Percentiles rank a stretch among this genome's conserved stretches.
Evolutionary conservation across 257 asterid genomes (phyloP).

Genomic region (Ajuga chamaepitys): DNA sequence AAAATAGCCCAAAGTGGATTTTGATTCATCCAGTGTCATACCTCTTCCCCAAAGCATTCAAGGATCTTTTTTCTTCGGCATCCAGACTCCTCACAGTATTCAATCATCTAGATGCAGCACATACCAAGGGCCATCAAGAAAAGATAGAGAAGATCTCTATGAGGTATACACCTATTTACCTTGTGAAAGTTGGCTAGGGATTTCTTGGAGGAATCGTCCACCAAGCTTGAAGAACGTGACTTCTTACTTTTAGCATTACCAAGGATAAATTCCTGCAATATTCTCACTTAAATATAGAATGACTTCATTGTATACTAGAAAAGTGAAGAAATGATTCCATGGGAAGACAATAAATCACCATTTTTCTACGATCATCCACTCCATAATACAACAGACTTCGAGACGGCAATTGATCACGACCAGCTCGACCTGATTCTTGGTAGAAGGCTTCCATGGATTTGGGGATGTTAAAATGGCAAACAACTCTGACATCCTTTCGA

Average conservation of each 20-base stretch:
- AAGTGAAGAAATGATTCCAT: not conserved
- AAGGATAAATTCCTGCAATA: slow-evolving; percentile 73
- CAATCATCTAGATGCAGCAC: slow-evolving; percentile 61
- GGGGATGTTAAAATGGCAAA: slow-evolving; percentile 91
- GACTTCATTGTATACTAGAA: not conserved
- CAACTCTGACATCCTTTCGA: slow-evolving; percentile 88
- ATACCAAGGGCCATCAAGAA: slow-evolving; percentile 16
- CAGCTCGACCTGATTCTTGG: slow-evolving; percentile 99
- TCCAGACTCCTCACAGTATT: slow-evolving; percentile 71
- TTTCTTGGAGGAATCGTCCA: slow-evolving; percentile 58
- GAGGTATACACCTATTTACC: slow-evolving; percentile 31
- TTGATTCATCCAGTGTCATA: slow-evolving; percentile 14
- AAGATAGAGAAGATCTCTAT: not conserved
- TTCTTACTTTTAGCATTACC: slow-evolving; percentile 55
- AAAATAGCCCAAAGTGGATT: slow-evolving; percentile 5
- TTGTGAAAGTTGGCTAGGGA: slow-evolving; percentile 56
- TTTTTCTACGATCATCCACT: slow-evolving; percentile 72
- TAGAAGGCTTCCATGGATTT: slow-evolving; percentile 97
- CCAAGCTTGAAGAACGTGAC: slow-evolving; percentile 44
- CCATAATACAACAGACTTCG: slow-evolving; percentile 88
- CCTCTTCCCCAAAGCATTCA: slow-evolving; percentile 89
- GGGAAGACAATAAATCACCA: slow-evolving; percentile 42
- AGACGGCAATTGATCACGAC: slow-evolving; percentile 95
- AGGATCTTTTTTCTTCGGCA: slow-evolving; percentile 96
- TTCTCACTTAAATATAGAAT: slow-evolving; percentile 13